These are phyloP conservation scores for Cyberlindnera samutprakarnensis DNA, from an alignment of 805 yeast species.

Conservation along the genomic window DNA sequence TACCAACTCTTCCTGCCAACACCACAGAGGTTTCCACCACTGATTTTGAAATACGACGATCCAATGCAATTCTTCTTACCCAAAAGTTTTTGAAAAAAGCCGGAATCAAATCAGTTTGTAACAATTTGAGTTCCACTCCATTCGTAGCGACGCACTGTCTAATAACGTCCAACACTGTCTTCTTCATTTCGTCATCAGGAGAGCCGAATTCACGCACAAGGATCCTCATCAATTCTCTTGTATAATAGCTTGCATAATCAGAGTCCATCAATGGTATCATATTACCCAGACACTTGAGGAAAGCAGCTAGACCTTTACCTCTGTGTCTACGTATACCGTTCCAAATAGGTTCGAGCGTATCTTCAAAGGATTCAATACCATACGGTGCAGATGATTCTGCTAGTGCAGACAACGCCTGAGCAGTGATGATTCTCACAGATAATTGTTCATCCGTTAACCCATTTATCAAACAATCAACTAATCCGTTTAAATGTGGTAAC, in stretches of 20 bases:
- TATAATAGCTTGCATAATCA: constrained; percentile 71
- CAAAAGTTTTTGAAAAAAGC: constrained; percentile 69
- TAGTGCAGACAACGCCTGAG: constrained; percentile 60
- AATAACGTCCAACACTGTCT: constrained; percentile 60
- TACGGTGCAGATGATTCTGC: constrained; percentile 83
- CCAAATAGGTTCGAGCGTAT: constrained; percentile 68
- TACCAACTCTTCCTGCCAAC: constrained; percentile 63
- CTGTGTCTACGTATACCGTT: constrained; percentile 66
- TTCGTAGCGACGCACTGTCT: constrained; percentile 58
- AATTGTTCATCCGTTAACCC: constrained; percentile 61
- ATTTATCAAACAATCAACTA: constrained; percentile 53
- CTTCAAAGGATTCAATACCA: constrained; percentile 84
- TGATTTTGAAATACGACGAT: constrained; percentile 43
- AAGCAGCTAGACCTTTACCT: constrained; percentile 71
- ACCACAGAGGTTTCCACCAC: constrained; percentile 69
- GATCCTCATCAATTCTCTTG: constrained; percentile 63
- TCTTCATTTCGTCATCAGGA: constrained; percentile 84
- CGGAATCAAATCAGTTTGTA: constrained; percentile 45
- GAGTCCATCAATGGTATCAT: constrained; percentile 82
- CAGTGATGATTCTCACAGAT: constrained; percentile 62
- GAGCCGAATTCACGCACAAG: constrained; percentile 66
- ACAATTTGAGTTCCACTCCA: constrained; percentile 42
- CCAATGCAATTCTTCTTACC: constrained; percentile 76
- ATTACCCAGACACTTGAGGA: constrained; percentile 68
- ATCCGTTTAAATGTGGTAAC: constrained; percentile 60